Base-by-base conservation (phyloP, 2,329 filamentous ascomycete genomes). In the Geoglossum cookeanum region DNA sequence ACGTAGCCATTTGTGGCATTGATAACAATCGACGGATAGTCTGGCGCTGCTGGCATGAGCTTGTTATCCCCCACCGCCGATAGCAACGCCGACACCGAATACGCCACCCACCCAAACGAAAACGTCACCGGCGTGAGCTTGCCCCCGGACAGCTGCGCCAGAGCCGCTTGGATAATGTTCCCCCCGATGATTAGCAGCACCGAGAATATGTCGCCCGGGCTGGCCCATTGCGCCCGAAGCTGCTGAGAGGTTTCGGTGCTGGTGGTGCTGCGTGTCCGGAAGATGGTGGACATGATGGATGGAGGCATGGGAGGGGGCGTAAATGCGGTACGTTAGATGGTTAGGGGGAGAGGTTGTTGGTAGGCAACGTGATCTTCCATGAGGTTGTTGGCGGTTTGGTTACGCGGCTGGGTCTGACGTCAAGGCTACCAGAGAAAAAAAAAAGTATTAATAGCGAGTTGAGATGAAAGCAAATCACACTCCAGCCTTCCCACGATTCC, bases 31-130 rank as follows among this genome's bases (percentile, higher is more conserved):
- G 62, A 62, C 0, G 60, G n/a, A 52, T 58, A 64, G 61, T 73
- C 68, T 56, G 71, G 60, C 35, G 61, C 56, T 11, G 32, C n/a
- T 6, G 70, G 71, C 62, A 71, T 66, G 13, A 71, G 61, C 47
- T 60, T 61, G 60, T 65, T 64, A 35, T 68, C 67, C 3, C 69
- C 67, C 15, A 69, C 55, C 1, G 64, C 63, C 11, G 64, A 62
- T 4, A 64, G 57, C n/a, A 71, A 56, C 3, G 65, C 62, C 0
- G 61, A 61, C n/a, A 68, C 60, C 3, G 66, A 64, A 49, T 70
- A 71, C 0, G 68, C 64, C 0, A 71, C 69, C 68, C 69, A 71
- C 58, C 68, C 68, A 57, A 71, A 71, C 3, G 68, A 70, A 57
- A 71, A 71, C 4, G 65, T 64, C 0, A 70, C 65, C 0, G 69